Percentiles rank a stretch among this genome's conserved stretches.
phyloP scores from a whole-genome alignment of 192 early-diverging fungal species.

The Radiomyces spectabilis region DNA sequence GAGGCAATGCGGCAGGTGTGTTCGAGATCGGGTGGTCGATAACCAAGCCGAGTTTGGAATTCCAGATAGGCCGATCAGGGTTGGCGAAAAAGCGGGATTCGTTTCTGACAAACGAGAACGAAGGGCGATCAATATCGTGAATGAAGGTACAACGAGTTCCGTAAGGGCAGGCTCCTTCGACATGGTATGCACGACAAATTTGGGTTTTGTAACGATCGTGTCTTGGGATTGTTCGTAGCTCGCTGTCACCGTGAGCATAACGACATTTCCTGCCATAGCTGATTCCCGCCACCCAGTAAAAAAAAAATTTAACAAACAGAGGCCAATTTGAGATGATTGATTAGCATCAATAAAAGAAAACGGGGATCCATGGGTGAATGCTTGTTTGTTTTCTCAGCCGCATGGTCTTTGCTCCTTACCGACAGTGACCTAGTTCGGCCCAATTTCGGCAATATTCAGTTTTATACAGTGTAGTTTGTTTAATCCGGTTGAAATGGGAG shows the following conservation, averaged over 20 bases:
- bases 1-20: too few species aligned
- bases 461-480: constrained; percentile 34
- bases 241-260: constrained; percentile 81
- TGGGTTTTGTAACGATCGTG: constrained; percentile 96
- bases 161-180: constrained; percentile 88
- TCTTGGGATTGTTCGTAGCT: constrained; percentile 74
- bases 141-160: constrained; percentile 95
- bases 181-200: constrained; percentile 86
- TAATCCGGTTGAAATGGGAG: not conserved
- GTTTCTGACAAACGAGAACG: not conserved
- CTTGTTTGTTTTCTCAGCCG: not conserved
- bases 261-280: constrained; percentile 91
- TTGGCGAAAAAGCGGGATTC: constrained; percentile 1
- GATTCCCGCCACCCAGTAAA: constrained; percentile 1
- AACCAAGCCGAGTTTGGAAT: not conserved
- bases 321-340: not conserved
- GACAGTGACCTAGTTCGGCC: constrained; percentile 35
- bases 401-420: constrained; percentile 17
- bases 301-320: not conserved
- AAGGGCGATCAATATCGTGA: constrained; percentile 43
- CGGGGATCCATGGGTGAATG: constrained; percentile 1
- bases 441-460: constrained; percentile 42
- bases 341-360: not conserved
- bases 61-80: not conserved
- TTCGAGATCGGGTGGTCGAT: too few species aligned